These are phyloP conservation scores for Candida insectorum DNA, from an alignment of 805 yeast genomes.

Conservation along the genomic window DNA sequence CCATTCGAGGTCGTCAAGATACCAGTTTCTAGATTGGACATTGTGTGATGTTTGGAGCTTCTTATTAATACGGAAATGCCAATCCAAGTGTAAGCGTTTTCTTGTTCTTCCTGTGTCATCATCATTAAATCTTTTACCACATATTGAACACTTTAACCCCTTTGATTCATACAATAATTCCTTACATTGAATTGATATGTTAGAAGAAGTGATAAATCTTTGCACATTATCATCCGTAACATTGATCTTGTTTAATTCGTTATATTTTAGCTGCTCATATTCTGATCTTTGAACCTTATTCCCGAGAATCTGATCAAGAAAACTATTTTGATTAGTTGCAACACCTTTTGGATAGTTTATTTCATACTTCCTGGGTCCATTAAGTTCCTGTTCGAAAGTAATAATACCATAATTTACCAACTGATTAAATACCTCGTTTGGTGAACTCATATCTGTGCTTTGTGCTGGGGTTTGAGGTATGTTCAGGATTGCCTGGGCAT, in stretches of 20 bases:
- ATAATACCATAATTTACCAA: constrained; percentile 38
- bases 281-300: constrained; percentile 20
- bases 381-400: constrained; percentile 34
- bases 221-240: constrained; percentile 21
- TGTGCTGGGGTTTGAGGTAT: background rate
- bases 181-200: constrained; percentile 19
- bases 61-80: constrained; percentile 93
- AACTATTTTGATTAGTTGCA: constrained; percentile 3
- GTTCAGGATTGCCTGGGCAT: background rate
- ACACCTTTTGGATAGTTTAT: constrained; percentile 13
- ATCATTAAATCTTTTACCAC: constrained; percentile 81
- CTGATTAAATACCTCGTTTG: constrained; percentile 30
- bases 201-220: constrained; percentile 31
- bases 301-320: constrained; percentile 9
- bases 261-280: constrained; percentile 31
- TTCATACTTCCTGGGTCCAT: constrained; percentile 12
- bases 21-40: constrained; percentile 82
- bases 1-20: constrained; percentile 70
- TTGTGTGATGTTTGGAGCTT: constrained; percentile 42
- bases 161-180: constrained; percentile 51
- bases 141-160: constrained; percentile 80
- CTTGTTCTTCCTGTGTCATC: constrained; percentile 53
- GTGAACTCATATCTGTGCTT: constrained; percentile 8
- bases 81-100: constrained; percentile 73
- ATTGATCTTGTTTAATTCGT: constrained; percentile 23